phyloP scores from a whole-genome alignment of 768 basidiomycete genomes.

The Hygrocybe punicea region DNA sequence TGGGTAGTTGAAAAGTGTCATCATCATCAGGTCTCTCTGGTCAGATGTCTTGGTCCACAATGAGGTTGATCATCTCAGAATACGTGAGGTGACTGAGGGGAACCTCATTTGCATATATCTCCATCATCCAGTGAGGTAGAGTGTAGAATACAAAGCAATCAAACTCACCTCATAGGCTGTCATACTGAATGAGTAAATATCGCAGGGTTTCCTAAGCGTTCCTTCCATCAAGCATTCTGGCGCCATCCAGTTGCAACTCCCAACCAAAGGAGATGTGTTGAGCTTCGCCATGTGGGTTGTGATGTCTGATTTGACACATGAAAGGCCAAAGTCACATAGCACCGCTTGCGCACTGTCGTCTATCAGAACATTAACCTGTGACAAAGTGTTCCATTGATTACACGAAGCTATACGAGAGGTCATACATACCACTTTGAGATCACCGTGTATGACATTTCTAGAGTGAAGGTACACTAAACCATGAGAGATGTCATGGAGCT shows the following conservation, averaged over 20 bases:
- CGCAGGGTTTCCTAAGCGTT: slow-evolving; percentile 12
- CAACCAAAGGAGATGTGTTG: not conserved
- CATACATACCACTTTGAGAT: slow-evolving; percentile 24
- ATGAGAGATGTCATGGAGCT: slow-evolving; percentile 23
- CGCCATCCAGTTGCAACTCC: slow-evolving; percentile 28
- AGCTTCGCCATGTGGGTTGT: slow-evolving; percentile 11
- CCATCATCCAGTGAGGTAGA: no score
- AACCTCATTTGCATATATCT: no score
- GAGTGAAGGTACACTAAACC: slow-evolving; percentile 27
- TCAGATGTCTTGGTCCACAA: no score
- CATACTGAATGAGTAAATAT: slow-evolving; percentile 26
- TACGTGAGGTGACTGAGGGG: no score
- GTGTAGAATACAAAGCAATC: not conserved
- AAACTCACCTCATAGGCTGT: slow-evolving; percentile 25
- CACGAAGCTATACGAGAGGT: not conserved
- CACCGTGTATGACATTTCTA: slow-evolving; percentile 25
- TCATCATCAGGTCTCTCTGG: no score
- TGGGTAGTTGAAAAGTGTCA: no score
- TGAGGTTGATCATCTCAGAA: no score
- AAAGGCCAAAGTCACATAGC: slow-evolving; percentile 27
- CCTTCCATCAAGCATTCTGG: slow-evolving; percentile 22
- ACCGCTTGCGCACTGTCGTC: slow-evolving; percentile 21
- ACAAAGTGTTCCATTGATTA: not conserved
- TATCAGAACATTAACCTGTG: slow-evolving; percentile 21
- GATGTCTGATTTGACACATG: slow-evolving; percentile 24